Evolutionary conservation across 1,139 yeast species (phyloP).

Genomic region (Pichia sp.): DNA sequence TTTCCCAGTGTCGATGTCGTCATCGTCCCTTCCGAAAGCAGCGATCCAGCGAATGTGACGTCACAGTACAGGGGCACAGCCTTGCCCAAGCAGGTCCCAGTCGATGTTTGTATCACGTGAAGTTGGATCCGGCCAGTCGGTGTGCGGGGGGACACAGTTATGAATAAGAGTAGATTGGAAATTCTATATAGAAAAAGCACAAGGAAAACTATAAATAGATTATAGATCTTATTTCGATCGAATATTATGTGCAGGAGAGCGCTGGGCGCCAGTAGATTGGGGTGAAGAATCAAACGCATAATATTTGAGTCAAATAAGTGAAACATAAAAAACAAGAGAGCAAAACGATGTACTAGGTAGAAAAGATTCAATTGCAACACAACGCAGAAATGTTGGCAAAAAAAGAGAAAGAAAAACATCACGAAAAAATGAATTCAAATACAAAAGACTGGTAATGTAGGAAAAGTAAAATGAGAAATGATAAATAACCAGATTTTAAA

Average conservation of each 20-base stretch:
- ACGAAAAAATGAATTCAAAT: conserved; percentile 1
- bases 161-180: conserved; percentile 4
- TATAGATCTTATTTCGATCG: not conserved
- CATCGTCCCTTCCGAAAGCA: not conserved
- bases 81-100: not conserved
- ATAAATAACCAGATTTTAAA: not conserved
- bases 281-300: conserved; percentile 1
- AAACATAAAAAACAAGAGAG: conserved; percentile 8
- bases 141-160: not conserved
- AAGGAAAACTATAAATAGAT: conserved; percentile 1
- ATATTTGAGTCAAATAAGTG: not conserved
- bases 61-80: not conserved
- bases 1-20: not conserved
- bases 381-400: conserved; percentile 13
- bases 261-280: not conserved
- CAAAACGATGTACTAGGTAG: conserved; percentile 19
- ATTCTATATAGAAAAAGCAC: conserved; percentile 17
- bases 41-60: not conserved
- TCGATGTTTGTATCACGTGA: too few species aligned
- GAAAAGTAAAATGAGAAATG: not conserved
- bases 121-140: too few species aligned
- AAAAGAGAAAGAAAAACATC: not conserved
- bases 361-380: conserved; percentile 18
- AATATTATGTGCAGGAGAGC: conserved; percentile 1
- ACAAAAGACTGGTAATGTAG: not conserved